Evolutionary conservation across 2,329 filamentous ascomycete species (phyloP), one percentile per base, ranked within the genome.

Genomic region (Waltergamsia citrina): DNA sequence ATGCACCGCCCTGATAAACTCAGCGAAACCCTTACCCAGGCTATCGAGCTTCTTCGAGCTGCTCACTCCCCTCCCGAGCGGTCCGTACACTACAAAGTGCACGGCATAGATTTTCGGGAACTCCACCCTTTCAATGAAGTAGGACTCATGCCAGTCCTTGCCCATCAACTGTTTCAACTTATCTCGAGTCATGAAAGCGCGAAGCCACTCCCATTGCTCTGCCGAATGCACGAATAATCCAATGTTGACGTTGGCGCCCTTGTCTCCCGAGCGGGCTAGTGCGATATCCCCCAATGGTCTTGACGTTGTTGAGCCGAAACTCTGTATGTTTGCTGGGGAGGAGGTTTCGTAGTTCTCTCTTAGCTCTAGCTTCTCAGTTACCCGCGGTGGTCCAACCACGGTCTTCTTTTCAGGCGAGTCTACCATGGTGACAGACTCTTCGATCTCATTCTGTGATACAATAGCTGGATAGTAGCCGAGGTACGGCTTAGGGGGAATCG

Each of bases 21-120:
- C 67, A 18, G 53, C 63, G 48, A 71, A 69, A 0, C 67, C 66
- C 43, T 74, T 74, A 2, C 63, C 70, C 41, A 72, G 51, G 9
- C 52, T 51, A 50, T 74, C 69, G 14, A 74, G 40, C 25, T 57
- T 44, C 17, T 50, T 56, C 8, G 61, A 64, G 36, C 65, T 67
- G 40, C 65, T 71, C 4, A 73, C 65, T 1, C 60, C 61, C 1
- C 57, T 38, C 0, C 59, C 63, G 12, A 69, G 44, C 15, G 56
- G 53, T 3, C 63, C 65, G 37, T 68, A 69, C 2, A 69, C 49
- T 8, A 69, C 64, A 48, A 67, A 70, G 41, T 73, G 61, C 15
- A 71, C 67, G 0, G 65, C 65, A 22, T 46, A 46, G 0, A 69
- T 54, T 4, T 52, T 43, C 0, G 56, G 51, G 34, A 70, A 62